Conservation (phyloP, 176 grass and related monocot genomes). For the Stipa capillata region DNA sequence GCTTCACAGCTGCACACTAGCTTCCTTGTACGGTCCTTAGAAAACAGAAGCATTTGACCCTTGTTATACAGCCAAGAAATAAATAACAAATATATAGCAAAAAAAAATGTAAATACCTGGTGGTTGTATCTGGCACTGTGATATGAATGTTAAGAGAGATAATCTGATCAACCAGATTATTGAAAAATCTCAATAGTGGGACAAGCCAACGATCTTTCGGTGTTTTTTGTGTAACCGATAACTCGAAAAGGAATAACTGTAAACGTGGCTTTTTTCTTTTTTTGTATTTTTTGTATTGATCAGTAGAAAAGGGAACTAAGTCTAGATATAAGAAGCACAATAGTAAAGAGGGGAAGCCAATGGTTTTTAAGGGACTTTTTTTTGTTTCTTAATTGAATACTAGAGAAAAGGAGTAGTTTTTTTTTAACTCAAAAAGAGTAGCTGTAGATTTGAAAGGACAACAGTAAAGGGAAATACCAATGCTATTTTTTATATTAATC, state of each 20-base stretch:
- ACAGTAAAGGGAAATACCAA: not conserved
- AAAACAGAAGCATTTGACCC: not conserved
- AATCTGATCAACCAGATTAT: not conserved
- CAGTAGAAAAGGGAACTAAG: not conserved
- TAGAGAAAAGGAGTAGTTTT: too few species aligned
- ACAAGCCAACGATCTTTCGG: not conserved
- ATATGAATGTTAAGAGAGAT: not conserved
- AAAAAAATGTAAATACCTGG: not conserved
- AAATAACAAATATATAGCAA: not conserved
- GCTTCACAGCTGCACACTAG: not conserved
- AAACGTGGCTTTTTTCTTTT: not conserved
- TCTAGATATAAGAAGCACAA: not conserved
- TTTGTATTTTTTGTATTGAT: not conserved
- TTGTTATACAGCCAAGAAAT: not conserved
- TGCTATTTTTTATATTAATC: not conserved
- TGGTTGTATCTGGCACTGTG: not conserved
- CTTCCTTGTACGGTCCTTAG: not conserved
- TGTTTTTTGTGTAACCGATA: not conserved
- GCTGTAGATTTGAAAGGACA: not conserved
- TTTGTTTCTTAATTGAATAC: too few species aligned
- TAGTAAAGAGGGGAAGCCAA: not conserved
- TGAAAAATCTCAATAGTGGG: not conserved
- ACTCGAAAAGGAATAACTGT: not conserved
- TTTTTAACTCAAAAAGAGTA: not conserved
- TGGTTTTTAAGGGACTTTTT: too few species aligned